Evolutionary conservation across 768 basidiomycete species (phyloP), one percentile per base, ranked within the genome.

Genomic region (Boletus reticuloceps): DNA sequence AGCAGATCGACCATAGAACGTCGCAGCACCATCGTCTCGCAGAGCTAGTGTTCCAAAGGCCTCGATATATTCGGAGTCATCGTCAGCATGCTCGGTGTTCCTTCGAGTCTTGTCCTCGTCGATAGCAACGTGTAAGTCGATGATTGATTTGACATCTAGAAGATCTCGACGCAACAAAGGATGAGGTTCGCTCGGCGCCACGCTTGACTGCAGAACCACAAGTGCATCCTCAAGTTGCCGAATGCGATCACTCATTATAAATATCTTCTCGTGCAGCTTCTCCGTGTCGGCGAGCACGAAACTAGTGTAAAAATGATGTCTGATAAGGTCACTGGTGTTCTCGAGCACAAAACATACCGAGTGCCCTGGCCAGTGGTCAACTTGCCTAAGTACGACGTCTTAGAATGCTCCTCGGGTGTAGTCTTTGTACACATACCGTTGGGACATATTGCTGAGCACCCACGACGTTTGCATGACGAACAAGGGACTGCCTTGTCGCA

Each of bases 321-420:
- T 56, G 10, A 47, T 53, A 27, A 31, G 10, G 47, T 11, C 22
- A 31, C 6, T 27, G 8, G n/a, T 10, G n/a, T 19, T 22, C 34
- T 10, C 16, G 22, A 22, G 51, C 36, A 16, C 36, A 10, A 45
- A 38, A 54, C 80, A 54, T 62, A 86, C 87, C 88, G 78, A 39
- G 88, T 90, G 19, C 88, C 88, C 64, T 90, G 86, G 6, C 88
- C 88, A 1, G 88, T 89, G 14, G 85, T 82, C 38, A 90, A 76
- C 64, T 84, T 86, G 31, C 86, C 76, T 72, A 44, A 31, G 29
- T 19, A 20, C 12, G 27, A 47, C 7, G 10, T 27, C 29, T 54
- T 14, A 46, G 46, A 27, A 50, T 4, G 32, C 7, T 16, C 13
- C 14, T 50, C n/a, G 16, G 19, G 6, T 0, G 29, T 6, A 16